Evolutionary conservation across 169 alveolate species (phyloP), one percentile per base, ranked within the genome.

Genomic region (Eimeria sp.): DNA sequence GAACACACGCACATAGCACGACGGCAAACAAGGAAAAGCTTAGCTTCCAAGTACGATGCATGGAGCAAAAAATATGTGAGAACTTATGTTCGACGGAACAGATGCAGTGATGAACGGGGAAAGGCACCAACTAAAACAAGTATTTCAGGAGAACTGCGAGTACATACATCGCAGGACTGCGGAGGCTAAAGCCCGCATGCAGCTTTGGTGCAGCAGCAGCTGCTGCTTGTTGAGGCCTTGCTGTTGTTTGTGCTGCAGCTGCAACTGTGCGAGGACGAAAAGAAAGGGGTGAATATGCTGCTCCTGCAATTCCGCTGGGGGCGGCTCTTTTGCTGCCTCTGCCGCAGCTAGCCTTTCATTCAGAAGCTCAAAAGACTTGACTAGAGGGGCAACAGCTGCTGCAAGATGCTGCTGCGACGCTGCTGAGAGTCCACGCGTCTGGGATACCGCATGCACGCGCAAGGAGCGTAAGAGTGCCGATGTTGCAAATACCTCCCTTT

Each of bases 271-370:
- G 13, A 87, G 93, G 67, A 87, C 93, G n/a, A 87, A 87, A 5
- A 87, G 93, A 43, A 87, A 87, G n/a, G 93, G 93, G 93, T 87
- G 93, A 18, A 87, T 87, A 57, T 87, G 93, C 93, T 87, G 93
- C 47, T 87, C 93, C 93, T 87, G 93, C 63, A 87, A 20, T 45
- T 87, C 93, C 22, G 83, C 65, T 49, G 93, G 93, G 27, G 93
- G 93, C 13, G 82, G 83, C 76, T 87, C 93, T 40, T 87, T 63
- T 30, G 78, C 93, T 63, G 93, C 93, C 25, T 87, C 93, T 49
- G 93, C 82, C 34, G 93, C 93, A 61, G 93, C 93, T 20, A 87
- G 78, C 80, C 93, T 58, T 43, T 58, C 82, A 57, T 27, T 87
- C 43, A 87, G 57, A 65, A 87, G 58, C 93, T 87, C 93, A 45